phyloP scores from a whole-genome alignment of 768 basidiomycete genomes.

The Crucibulum laeve region DNA sequence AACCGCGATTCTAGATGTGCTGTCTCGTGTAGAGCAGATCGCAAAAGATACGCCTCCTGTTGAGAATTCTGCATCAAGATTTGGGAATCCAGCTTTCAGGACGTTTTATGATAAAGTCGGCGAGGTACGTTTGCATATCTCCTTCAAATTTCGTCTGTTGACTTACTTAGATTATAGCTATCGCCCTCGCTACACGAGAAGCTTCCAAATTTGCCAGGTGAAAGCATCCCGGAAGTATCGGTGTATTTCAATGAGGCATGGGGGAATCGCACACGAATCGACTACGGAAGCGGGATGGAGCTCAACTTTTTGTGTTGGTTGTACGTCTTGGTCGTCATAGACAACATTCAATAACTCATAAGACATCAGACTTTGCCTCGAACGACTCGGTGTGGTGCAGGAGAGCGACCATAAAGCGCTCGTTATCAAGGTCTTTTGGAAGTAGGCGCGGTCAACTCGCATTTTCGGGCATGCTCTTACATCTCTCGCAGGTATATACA shows the following conservation, averaged over 20 bases:
- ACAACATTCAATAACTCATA: background rate
- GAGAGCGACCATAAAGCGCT: constrained; percentile 69
- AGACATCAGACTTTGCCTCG: constrained; percentile 67
- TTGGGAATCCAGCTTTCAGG: constrained; percentile 96
- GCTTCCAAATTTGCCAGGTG: constrained; percentile 53
- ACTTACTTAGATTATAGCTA: constrained; percentile 27
- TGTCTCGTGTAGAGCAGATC: constrained; percentile 63
- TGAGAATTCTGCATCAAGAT: constrained; percentile 86
- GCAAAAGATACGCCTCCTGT: constrained; percentile 77
- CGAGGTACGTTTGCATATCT: constrained; percentile 38
- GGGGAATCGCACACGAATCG: constrained; percentile 90
- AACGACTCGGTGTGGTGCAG: constrained; percentile 59
- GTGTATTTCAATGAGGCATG: constrained; percentile 83
- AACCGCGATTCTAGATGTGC: constrained; percentile 51
- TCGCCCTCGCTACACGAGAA: constrained; percentile 53
- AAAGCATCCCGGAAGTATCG: constrained; percentile 64
- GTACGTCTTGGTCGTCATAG: constrained; percentile 41
- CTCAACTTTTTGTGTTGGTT: constrained; percentile 96
- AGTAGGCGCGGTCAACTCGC: constrained; percentile 32
- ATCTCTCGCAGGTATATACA: constrained; percentile 68
- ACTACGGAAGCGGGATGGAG: constrained; percentile 99
- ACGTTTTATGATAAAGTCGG: constrained; percentile 82
- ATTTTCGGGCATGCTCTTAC: background rate
- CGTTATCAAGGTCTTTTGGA: constrained; percentile 87
- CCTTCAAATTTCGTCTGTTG: background rate